A percentile compares a stretch with the other conserved stretches of the same genome.
Conservation (phyloP, 768 basidiomycete genomes). For the Panellus pusillus region DNA sequence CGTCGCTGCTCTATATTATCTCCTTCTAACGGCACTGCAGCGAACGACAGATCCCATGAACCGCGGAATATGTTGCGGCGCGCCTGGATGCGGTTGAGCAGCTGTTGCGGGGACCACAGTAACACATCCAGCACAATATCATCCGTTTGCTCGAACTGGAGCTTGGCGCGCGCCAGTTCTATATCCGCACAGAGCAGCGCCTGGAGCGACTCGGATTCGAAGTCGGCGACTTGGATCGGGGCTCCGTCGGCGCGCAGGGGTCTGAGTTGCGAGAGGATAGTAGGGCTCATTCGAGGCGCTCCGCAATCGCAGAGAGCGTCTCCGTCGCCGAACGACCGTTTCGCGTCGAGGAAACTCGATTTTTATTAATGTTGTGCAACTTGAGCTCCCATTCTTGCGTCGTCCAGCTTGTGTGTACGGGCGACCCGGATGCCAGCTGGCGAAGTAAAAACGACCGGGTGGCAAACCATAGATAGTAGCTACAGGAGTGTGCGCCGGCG, state of each 20-base stretch:
- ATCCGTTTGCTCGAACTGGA: constrained; percentile 17
- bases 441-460: constrained; percentile 5
- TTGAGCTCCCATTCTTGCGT: constrained; percentile 11
- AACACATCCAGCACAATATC: not conserved
- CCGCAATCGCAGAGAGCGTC: constrained; percentile 3
- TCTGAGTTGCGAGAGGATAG: not conserved
- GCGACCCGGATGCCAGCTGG: not conserved
- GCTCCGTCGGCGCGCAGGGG: constrained; percentile 5
- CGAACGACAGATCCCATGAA: constrained; percentile 9
- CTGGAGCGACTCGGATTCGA: constrained; percentile 8
- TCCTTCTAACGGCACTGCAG: constrained; percentile 3
- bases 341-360: not conserved
- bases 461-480: constrained; percentile 12
- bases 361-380: constrained; percentile 6
- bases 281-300: not conserved
- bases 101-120: not conserved
- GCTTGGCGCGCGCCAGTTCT: constrained; percentile 9
- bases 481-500: constrained; percentile 10
- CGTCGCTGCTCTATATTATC: not conserved
- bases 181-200: constrained; percentile 10
- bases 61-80: constrained; percentile 5
- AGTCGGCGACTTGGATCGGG: constrained; percentile 6
- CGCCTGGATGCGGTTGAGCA: not conserved
- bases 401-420: not conserved
- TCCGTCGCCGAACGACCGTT: not conserved